Evolutionary conservation across 331 rosid genomes (phyloP).

Genomic region (Spiraea crenata): DNA sequence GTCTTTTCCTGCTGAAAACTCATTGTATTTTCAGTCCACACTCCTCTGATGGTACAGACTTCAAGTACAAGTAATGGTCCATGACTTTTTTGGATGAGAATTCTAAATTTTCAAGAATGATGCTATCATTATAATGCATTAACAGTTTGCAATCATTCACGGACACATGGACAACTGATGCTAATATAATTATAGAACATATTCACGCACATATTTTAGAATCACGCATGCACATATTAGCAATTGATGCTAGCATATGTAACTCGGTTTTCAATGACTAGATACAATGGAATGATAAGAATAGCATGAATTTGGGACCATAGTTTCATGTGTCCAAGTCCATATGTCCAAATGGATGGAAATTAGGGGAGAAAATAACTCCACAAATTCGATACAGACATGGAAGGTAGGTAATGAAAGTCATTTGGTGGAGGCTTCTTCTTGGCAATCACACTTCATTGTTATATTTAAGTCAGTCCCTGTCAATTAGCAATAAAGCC

Average conservation of each 20-base stretch:
- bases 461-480: background rate
- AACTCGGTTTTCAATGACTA: too few species aligned
- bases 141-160: too few species aligned
- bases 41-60: background rate
- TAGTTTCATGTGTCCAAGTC: too few species aligned
- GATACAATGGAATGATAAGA: too few species aligned
- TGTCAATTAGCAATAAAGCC: background rate
- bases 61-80: background rate
- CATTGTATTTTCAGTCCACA: slow-evolving; percentile 1
- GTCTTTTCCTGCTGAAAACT: background rate
- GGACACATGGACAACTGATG: too few species aligned
- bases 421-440: background rate
- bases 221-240: too few species aligned
- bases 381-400: background rate
- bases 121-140: too few species aligned
- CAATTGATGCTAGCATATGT: too few species aligned
- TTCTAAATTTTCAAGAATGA: background rate
- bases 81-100: background rate
- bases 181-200: too few species aligned
- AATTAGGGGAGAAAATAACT: background rate
- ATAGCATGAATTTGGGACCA: too few species aligned
- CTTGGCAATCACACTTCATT: background rate
- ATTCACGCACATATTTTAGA: too few species aligned
- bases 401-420: background rate
- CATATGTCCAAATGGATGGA: background rate